Conservation (phyloP, 768 basidiomycete species). For the Lactarius tabidus region DNA sequence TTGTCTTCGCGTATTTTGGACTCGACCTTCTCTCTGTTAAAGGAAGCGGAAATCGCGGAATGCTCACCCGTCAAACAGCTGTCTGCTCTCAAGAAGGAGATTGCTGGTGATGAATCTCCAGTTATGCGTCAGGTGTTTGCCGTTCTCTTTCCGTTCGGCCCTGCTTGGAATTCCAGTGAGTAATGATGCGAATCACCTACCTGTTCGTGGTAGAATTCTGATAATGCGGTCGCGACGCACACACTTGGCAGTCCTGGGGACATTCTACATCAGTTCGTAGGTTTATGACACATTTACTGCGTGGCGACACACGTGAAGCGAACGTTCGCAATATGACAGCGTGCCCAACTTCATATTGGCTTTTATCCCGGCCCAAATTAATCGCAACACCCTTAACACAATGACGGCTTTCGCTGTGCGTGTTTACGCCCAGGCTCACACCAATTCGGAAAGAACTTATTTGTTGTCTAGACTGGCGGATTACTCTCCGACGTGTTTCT, state of each 20-base stretch:
- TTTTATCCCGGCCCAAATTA: conserved; percentile 87
- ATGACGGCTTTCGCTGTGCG: conserved; percentile 92
- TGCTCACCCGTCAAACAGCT: conserved; percentile 45
- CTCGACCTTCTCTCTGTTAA: conserved; percentile 11
- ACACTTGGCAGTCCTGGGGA: conserved; percentile 64
- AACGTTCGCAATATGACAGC: conserved; percentile 39
- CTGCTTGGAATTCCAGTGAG: conserved; percentile 77
- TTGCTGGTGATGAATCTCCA: conserved; percentile 65
- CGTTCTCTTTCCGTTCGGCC: conserved; percentile 85
- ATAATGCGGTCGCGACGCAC: neutral
- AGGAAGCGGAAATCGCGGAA: conserved; percentile 45
- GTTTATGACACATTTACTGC: conserved; percentile 33
- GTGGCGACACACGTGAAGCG: conserved; percentile 17
- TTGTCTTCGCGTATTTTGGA: neutral
- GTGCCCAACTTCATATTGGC: conserved; percentile 94
- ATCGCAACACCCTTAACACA: conserved; percentile 79
- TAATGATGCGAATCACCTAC: neutral
- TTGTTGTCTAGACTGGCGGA: conserved; percentile 64
- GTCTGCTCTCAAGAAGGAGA: conserved; percentile 52
- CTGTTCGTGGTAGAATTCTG: neutral
- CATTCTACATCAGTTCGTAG: conserved; percentile 95
- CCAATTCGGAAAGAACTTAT: conserved; percentile 7
- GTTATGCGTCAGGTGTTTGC: conserved; percentile 77
- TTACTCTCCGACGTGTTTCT: conserved; percentile 91
- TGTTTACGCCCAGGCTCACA: conserved; percentile 12